These are phyloP conservation scores for Elsinoe batatas DNA, from an alignment of 2,329 filamentous ascomycete species.

Conservation along the genomic window DNA sequence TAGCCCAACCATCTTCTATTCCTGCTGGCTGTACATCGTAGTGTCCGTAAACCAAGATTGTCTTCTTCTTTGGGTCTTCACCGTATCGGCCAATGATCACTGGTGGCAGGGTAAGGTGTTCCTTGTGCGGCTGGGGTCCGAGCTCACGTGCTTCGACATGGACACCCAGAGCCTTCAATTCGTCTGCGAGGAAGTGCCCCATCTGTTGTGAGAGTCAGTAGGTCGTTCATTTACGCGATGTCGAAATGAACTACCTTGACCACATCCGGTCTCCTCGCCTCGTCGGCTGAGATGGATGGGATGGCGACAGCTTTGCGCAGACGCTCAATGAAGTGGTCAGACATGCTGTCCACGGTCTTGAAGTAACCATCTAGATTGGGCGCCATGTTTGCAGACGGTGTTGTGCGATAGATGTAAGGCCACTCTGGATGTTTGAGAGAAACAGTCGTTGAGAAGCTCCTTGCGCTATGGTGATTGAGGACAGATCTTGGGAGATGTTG, in stretches of 20 bases:
- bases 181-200: constrained; percentile 78
- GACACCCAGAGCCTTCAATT: constrained; percentile 76
- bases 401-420: constrained; percentile 37
- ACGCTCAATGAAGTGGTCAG: constrained; percentile 77
- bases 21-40: constrained; percentile 97
- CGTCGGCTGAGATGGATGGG: constrained; percentile 87
- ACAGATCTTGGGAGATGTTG: too few relatives aligned
- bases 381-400: constrained; percentile 53
- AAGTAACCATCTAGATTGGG: constrained; percentile 87
- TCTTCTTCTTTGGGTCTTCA: constrained; percentile 83
- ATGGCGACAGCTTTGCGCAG: constrained; percentile 90
- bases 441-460: neutral
- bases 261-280: constrained; percentile 80
- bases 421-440: constrained; percentile 21
- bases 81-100: constrained; percentile 89
- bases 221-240: neutral
- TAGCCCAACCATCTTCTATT: constrained; percentile 89
- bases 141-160: constrained; percentile 77
- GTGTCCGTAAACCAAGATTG: constrained; percentile 93
- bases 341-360: constrained; percentile 74
- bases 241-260: constrained; percentile 49
- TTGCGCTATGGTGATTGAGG: neutral
- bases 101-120: constrained; percentile 82
- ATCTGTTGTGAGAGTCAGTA: constrained; percentile 39
- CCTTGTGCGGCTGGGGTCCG: constrained; percentile 85